Evolutionary conservation across 352 stramenopile species (phyloP), one percentile per base, ranked within the genome.

Genomic region (Phytophthora sp.): DNA sequence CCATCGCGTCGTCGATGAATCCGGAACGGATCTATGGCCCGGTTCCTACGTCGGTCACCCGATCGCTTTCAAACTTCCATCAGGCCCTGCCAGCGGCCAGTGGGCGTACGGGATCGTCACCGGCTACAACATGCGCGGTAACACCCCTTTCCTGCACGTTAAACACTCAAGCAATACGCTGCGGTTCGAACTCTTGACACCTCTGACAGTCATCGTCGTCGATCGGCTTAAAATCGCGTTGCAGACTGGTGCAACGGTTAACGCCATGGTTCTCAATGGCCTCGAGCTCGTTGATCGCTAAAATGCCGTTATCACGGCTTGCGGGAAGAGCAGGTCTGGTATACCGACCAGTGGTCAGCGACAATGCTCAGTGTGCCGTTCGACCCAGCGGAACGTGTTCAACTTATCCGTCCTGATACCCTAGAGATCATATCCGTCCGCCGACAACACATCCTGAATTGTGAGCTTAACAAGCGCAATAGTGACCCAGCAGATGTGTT

Each of bases 21-120:
- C 17, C 5, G 34, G 51, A 37, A 9, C 44, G 4, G 55, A 63
- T 9, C 15, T 48, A 12, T 62, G 42, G 26, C 35, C 44, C n/a
- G 44, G 55, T 20, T 56, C 35, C 18, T 63, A 56, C 26, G 55
- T 63, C 17, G 44, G 55, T 2, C 44, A 56, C 18, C 44, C 44
- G 1, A 55, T 55, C 23, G 20, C 32, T n/a, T 54, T 61, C 23
- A 26, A 55, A 4, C 54, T 55, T 8, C 18, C 23, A 24, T 3
- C 15, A 13, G 54, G 54, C 2, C 18, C 17, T 0, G n/a, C 54
- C 18, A 49, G 23, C 27, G 34, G 49, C 13, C 34, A 55, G 27
- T 62, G 43, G 54, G 21, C 21, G 1, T 55, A 55, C 18, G 54
- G 32, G 1, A 17, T 62, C 2, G 32, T 55, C 1, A 42, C 43